Conservation (phyloP, 1,284 basidiomycete species). For the Inonotus obliquus region DNA sequence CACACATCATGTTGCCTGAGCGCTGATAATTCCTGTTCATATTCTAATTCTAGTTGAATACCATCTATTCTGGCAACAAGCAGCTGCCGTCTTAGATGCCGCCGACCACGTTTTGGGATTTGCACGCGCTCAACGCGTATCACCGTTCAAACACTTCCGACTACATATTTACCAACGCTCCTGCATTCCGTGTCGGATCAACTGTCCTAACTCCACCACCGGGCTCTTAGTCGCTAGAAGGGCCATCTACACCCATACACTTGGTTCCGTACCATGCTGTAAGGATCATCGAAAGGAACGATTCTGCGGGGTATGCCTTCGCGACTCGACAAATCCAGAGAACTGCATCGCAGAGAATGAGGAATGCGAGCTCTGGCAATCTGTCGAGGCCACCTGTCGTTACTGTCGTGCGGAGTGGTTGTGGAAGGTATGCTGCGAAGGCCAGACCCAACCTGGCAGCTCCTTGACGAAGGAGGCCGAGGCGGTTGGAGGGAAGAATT, state of each 20-base stretch:
- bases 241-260: conserved; percentile 32
- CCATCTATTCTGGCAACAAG: conserved; percentile 58
- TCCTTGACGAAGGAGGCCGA: conserved; percentile 46
- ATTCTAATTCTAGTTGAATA: conserved; percentile 39
- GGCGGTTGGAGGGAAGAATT: conserved; percentile 48
- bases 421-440: conserved; percentile 37
- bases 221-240: conserved; percentile 51
- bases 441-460: conserved; percentile 27
- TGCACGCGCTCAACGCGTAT: conserved; percentile 30
- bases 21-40: conserved; percentile 13
- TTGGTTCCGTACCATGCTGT: conserved; percentile 52
- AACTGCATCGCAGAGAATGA: conserved; percentile 59
- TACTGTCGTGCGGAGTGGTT: conserved; percentile 57
- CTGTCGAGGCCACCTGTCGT: conserved; percentile 60
- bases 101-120: conserved; percentile 31
- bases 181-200: conserved; percentile 69
- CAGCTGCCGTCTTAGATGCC: conserved; percentile 50
- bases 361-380: conserved; percentile 61
- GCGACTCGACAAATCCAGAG: conserved; percentile 47
- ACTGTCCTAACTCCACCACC: conserved; percentile 42
- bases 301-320: conserved; percentile 65
- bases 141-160: conserved; percentile 41
- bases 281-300: conserved; percentile 52
- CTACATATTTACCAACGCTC: conserved; percentile 35
- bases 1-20: conserved; percentile 8